Conservation (phyloP, 225 moss, liverwort and hornwort genomes). For the Sphagnum contortum region DNA sequence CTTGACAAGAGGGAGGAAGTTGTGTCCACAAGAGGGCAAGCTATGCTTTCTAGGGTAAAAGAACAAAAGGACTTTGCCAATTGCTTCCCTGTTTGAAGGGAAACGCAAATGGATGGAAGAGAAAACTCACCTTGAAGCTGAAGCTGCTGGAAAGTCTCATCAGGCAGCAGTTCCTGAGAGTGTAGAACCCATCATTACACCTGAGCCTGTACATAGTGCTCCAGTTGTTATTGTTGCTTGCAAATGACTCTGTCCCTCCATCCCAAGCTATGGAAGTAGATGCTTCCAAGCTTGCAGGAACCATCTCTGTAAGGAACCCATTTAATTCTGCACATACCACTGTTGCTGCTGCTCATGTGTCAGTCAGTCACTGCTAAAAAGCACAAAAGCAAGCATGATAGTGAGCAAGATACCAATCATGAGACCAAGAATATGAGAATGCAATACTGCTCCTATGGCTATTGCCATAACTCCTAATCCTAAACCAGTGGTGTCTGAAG, state of each 20-base stretch:
- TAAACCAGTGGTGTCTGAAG: constrained; percentile 79
- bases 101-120: constrained; percentile 99
- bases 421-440: background rate
- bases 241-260: constrained; percentile 53
- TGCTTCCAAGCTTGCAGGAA: constrained; percentile 39
- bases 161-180: constrained; percentile 30
- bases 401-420: background rate
- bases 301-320: constrained; percentile 7
- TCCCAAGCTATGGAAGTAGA: constrained; percentile 94
- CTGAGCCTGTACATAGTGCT: constrained; percentile 36
- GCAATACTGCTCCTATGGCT: constrained; percentile 2
- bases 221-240: constrained; percentile 7
- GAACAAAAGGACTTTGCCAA: constrained; percentile 96
- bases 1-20: constrained; percentile 78
- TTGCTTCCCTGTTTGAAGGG: constrained; percentile 96
- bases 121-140: constrained; percentile 71
- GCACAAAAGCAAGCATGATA: constrained; percentile 29
- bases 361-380: constrained; percentile 55
- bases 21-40: constrained; percentile 86
- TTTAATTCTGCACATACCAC: constrained; percentile 27
- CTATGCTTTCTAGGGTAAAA: constrained; percentile 89
- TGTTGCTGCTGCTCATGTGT: constrained; percentile 76
- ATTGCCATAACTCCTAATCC: constrained; percentile 40
- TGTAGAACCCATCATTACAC: constrained; percentile 32
- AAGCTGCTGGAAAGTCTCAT: constrained; percentile 45